Conservation (phyloP, 2,329 filamentous ascomycete genomes). For the Seiridium unicorne region DNA sequence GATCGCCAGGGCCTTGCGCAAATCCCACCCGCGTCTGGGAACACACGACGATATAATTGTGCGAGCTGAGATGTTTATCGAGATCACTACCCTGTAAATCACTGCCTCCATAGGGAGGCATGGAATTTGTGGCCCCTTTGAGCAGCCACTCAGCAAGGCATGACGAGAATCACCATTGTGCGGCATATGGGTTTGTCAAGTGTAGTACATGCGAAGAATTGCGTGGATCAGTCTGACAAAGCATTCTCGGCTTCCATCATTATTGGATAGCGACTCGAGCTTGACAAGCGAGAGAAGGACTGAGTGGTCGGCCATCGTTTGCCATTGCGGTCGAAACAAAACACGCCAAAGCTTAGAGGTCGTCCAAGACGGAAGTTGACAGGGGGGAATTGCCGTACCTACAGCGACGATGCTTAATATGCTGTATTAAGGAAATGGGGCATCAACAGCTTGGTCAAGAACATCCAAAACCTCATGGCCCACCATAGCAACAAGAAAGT, state of each 20-base stretch:
- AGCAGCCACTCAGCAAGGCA: not conserved
- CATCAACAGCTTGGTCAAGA: not conserved
- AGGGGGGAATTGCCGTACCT: constrained; percentile 1
- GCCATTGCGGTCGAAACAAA: no score
- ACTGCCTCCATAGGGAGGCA: not conserved
- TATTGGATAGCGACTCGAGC: no score
- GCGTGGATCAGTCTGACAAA: not conserved
- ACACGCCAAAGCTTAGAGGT: not conserved
- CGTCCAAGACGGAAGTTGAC: not conserved
- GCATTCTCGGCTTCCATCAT: no score
- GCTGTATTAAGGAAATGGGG: not conserved
- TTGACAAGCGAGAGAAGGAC: no score
- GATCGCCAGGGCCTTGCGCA: constrained; percentile 6
- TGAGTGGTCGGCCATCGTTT: no score
- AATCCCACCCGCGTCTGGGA: not conserved
- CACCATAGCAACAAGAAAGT: constrained; percentile 3
- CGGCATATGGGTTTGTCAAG: not conserved
- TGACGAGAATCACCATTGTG: not conserved
- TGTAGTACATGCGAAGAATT: not conserved
- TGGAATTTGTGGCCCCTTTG: constrained; percentile 1
- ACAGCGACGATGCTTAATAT: constrained; percentile 9
- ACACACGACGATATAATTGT: not conserved
- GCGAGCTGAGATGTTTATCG: not conserved
- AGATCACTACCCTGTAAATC: constrained; percentile 4
- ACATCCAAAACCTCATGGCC: not conserved